Evolutionary conservation across 768 basidiomycete species (phyloP), one percentile per base, ranked within the genome.

Genomic region (Infundibulicybe gibba): DNA sequence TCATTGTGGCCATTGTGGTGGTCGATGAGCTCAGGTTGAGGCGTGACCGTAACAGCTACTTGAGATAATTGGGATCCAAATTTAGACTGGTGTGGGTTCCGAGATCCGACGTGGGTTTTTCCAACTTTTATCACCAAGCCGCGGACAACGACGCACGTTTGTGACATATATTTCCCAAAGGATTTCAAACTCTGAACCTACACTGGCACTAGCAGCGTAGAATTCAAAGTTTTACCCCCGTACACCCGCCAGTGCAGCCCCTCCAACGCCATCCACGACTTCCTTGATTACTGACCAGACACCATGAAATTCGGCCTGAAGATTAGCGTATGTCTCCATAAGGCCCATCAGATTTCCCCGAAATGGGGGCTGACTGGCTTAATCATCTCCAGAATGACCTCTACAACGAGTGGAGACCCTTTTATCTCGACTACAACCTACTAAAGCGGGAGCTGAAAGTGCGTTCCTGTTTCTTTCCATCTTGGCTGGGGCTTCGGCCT

Each of bases 391-490:
- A 94, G 90, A 81, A 80, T 41, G 87, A 88, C 57, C 75, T 92
- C 35, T 97, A 94, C 66, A 78, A 76, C 54, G 94, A 92, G 75
- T 97, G 94, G 94, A 77, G 83, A 15, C 86, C 86, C 2, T 88
- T 85, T 58, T 97, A 97, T 61, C 77, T 97, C 48, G 81, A 94
- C 68, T 97, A 98, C 58, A 90, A 88, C 57, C 72, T 75, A 6
- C 75, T 97, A 38, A 97, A 97, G 67, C 87, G 89, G 45, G 86
- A 90, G 54, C 81, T 98, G 54, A 97, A 97, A 74, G 87, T 85
- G 37, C 50, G 60, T 51, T 5, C 37, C 15, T 44, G 44, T 31
- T 43, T 21, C 33, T 49, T 40, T 35, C 33, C 40, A 47, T 44
- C 32, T 47, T 43, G 3, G 14, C 40, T 46, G 38, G 11, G 15